Percentiles rank a stretch among this genome's conserved stretches.
These are phyloP conservation scores for Komagataella ulmi DNA, from an alignment of 805 yeast genomes.

Conservation along the genomic window DNA sequence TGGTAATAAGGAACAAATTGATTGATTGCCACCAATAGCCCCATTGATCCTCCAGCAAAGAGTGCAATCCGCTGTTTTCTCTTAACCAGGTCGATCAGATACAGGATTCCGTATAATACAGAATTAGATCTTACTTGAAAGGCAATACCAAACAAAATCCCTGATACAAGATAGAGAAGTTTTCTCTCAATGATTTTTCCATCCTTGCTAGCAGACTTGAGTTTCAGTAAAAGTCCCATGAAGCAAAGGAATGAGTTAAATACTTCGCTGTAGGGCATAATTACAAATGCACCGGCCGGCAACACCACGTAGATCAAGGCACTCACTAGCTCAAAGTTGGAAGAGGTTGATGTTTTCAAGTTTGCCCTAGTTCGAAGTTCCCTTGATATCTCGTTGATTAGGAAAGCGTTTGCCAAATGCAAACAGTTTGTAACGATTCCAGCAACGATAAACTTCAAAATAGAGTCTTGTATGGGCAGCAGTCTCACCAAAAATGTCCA, in stretches of 20 bases:
- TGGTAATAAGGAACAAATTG: conserved; percentile 38
- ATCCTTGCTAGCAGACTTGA: neutral
- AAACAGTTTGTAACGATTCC: conserved; percentile 34
- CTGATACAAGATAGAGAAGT: conserved; percentile 28
- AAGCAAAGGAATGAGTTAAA: conserved; percentile 49
- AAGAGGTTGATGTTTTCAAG: conserved; percentile 1
- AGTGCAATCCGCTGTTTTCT: conserved; percentile 17
- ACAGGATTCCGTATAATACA: conserved; percentile 56
- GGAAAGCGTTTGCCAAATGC: conserved; percentile 34
- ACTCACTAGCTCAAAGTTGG: conserved; percentile 13
- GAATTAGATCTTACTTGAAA: conserved; percentile 67
- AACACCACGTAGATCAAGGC: conserved; percentile 41
- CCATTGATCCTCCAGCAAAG: conserved; percentile 44
- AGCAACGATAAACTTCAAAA: conserved; percentile 28
- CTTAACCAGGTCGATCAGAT: conserved; percentile 36
- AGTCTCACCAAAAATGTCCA: conserved; percentile 44
- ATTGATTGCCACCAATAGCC: conserved; percentile 27
- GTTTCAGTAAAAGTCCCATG: conserved; percentile 36
- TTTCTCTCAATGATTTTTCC: conserved; percentile 2
- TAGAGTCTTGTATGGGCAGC: conserved; percentile 21
- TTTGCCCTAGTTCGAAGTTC: conserved; percentile 5
- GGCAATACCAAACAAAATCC: conserved; percentile 39
- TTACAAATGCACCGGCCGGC: conserved; percentile 71
- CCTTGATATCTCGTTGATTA: conserved; percentile 36
- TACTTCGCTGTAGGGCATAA: conserved; percentile 69